Base-by-base conservation (phyloP, 208 protist genomes). In the Wallacemonas collosoma region DNA sequence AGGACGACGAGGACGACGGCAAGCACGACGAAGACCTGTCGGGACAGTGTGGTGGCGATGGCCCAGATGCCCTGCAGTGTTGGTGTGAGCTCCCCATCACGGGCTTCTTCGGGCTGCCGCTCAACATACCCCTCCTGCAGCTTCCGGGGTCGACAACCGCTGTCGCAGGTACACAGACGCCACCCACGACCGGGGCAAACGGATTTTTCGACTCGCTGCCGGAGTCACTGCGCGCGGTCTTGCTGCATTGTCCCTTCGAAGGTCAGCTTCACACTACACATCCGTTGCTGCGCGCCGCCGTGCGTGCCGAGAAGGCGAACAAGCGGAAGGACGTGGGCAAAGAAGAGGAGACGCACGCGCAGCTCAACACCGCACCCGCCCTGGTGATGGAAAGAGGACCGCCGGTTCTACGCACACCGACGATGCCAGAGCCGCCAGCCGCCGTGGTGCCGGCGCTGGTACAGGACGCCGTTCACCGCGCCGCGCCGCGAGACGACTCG, bases 241-340 rank as follows among this genome's bases (percentile, higher is more conserved):
- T 95, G 15, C 56, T 92, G 64, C 90, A 91, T 50, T 84, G 77
- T 44, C 88, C 79, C 8, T 91, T 82, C 77, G 56, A 69, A 11
- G 71, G 73, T 15, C 40, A 44, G 14, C 44, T 80, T 50, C 83
- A 93, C 72, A 72, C 80, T 14, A 77, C 86, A 3, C 85, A 91
- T 68, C 85, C 90, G 17, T 79, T 83, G 9, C 73, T 85, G 48
- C 81, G 82, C 48, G 73, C 62, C 2, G 68, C 54, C 1, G 39
- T 53, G 15, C 53, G 57, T 48, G 72, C 70, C 36, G 67, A 73
- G 69, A 26, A 26, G 26, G 26, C 26, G 26, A 26, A 26, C 26
- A 0, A 26, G 26, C 26, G 26, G 26, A 26, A 26, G 26, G 26
- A 45, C 67, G 1, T 48, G 40, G 40, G 41, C 14, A 26, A 9